Evolutionary conservation across 495 filamentous ascomycete species (phyloP).

Genomic region (Pyronema omphalodes): DNA sequence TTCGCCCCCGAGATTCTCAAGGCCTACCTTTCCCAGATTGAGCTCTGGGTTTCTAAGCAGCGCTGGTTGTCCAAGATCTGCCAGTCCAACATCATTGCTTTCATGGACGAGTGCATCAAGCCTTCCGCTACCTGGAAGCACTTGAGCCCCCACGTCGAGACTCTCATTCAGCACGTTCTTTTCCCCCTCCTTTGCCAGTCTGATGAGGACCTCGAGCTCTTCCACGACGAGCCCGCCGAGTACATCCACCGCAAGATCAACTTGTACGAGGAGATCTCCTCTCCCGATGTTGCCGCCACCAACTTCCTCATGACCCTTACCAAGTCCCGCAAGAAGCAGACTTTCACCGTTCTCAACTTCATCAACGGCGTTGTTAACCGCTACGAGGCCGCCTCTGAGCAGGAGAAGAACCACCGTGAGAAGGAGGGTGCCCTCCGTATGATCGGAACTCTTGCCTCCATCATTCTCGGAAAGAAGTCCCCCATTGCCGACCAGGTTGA

Average conservation of each 20-base stretch:
- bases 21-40: conserved; percentile 77
- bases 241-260: conserved; percentile 94
- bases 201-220: conserved; percentile 83
- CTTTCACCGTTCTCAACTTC: conserved; percentile 80
- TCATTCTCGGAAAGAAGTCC: conserved; percentile 93
- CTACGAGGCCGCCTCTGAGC: conserved; percentile 64
- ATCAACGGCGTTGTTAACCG: conserved; percentile 85
- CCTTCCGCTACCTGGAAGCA: conserved; percentile 92
- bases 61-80: conserved; percentile 88
- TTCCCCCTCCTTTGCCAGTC: conserved; percentile 90
- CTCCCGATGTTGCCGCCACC: conserved; percentile 88
- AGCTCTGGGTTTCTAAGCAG: conserved; percentile 91
- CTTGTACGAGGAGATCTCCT: conserved; percentile 91
- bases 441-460: conserved; percentile 86
- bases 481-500: conserved; percentile 97
- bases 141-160: conserved; percentile 82
- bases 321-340: conserved; percentile 87
- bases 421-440: conserved; percentile 94
- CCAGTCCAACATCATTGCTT: conserved; percentile 76
- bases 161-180: conserved; percentile 75
- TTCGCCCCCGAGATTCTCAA: conserved; percentile 93
- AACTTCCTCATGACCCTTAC: conserved; percentile 92
- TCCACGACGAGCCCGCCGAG: conserved; percentile 82
- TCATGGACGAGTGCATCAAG: conserved; percentile 86
- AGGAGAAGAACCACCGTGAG: conserved; percentile 75